Evolutionary conservation across 345 rosid genomes (phyloP).

Genomic region (Citrus mangshanensis): DNA sequence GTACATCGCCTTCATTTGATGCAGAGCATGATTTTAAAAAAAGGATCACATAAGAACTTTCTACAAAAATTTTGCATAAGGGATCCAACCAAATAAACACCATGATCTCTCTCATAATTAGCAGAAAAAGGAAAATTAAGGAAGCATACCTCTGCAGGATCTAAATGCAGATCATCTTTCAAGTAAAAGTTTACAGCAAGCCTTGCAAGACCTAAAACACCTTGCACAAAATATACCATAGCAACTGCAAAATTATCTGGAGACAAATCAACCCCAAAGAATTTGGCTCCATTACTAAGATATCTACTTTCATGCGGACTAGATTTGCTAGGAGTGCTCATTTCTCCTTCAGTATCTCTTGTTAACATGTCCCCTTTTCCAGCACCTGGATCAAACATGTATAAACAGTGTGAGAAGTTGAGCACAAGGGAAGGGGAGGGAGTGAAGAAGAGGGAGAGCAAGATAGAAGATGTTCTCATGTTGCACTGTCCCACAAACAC

Average conservation of each 20-base stretch:
- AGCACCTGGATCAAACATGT: slow-evolving; percentile 29
- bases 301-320: slow-evolving; percentile 38
- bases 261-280: slow-evolving; percentile 77
- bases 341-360: slow-evolving; percentile 40
- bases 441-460: neutral
- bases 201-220: slow-evolving; percentile 90
- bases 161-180: slow-evolving; percentile 93
- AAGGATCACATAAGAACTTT: neutral
- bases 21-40: neutral
- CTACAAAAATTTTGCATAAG: neutral
- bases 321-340: slow-evolving; percentile 23
- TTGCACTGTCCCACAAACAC: neutral
- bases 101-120: neutral
- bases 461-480: neutral
- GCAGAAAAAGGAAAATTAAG: neutral
- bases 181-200: slow-evolving; percentile 93
- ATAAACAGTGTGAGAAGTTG: neutral
- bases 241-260: slow-evolving; percentile 93
- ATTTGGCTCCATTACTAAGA: slow-evolving; percentile 28
- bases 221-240: slow-evolving; percentile 99
- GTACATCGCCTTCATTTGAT: neutral
- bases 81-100: neutral
- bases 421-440: neutral
- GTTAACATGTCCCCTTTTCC: slow-evolving; percentile 51
- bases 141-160: slow-evolving; percentile 90